These are phyloP conservation scores for Paramyrothecium roridum DNA, from an alignment of 2,329 filamentous ascomycete genomes.

Conservation along the genomic window DNA sequence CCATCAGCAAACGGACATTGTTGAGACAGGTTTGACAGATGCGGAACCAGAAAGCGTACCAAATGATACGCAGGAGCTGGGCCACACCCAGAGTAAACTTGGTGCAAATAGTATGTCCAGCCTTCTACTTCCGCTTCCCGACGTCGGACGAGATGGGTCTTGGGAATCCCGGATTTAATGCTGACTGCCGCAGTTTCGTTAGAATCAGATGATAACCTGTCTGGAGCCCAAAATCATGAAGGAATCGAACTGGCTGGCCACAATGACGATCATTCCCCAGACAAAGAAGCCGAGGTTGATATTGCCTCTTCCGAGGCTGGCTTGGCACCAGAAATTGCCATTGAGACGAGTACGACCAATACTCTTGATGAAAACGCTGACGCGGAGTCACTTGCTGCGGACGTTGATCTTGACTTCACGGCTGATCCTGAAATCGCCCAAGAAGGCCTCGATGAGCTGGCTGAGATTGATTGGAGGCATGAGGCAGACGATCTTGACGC, in stretches of 20 bases:
- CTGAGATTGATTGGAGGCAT: constrained; percentile 27
- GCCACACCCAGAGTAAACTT: too few species aligned
- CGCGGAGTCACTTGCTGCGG: constrained; percentile 14
- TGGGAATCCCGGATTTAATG: too few species aligned
- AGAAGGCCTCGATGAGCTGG: constrained; percentile 14
- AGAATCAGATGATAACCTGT: too few species aligned
- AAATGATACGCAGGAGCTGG: too few species aligned
- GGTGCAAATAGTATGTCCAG: too few species aligned
- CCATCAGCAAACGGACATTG: too few species aligned
- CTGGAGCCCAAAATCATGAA: neutral
- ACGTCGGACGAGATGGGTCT: too few species aligned
- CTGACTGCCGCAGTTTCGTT: too few species aligned
- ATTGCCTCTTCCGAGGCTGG: constrained; percentile 9
- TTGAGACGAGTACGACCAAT: constrained; percentile 25
- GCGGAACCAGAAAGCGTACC: too few species aligned
- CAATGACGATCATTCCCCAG: constrained; percentile 5
- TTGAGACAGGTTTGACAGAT: too few species aligned
- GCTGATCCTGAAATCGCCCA: constrained; percentile 17
- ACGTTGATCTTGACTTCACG: constrained; percentile 14
- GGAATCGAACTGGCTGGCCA: constrained; percentile 2
- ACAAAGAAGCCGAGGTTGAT: constrained; percentile 10
- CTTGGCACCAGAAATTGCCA: constrained; percentile 9
- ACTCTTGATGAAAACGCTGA: constrained; percentile 29
- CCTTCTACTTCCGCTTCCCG: too few species aligned
- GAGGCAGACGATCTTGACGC: constrained; percentile 18